Percentiles rank a stretch among this genome's conserved stretches.
phyloP scores from a whole-genome alignment of 2,329 filamentous ascomycete genomes.

The Aspergillus pseudoterreus region DNA sequence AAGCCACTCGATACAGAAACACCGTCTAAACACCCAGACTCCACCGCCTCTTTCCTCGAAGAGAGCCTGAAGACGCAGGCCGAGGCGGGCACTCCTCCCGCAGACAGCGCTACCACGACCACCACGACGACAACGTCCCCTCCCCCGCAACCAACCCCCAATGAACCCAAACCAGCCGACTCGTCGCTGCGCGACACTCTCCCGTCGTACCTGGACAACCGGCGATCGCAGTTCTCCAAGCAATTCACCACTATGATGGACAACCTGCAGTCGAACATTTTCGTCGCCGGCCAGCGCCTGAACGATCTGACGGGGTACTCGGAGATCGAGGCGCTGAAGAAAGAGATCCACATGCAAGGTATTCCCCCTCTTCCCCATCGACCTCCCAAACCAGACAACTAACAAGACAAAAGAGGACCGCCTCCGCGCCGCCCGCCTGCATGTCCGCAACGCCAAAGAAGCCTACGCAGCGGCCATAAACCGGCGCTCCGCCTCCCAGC shows the following conservation, averaged over 20 bases:
- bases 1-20: constrained; percentile 16
- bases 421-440: constrained; percentile 54
- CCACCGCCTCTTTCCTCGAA: constrained; percentile 24
- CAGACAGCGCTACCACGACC: neutral
- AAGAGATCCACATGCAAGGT: constrained; percentile 68
- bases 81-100: constrained; percentile 16
- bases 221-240: constrained; percentile 56
- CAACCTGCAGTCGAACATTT: constrained; percentile 76
- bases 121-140: neutral
- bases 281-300: constrained; percentile 80
- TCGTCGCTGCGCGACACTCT: constrained; percentile 18
- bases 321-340: constrained; percentile 80
- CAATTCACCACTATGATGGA: constrained; percentile 77
- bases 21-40: neutral
- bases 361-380: constrained; percentile 12
- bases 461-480: constrained; percentile 80
- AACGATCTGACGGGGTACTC: constrained; percentile 95
- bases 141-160: neutral
- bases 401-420: constrained; percentile 44
- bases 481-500: constrained; percentile 81
- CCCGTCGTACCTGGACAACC: constrained; percentile 38
- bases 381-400: neutral
- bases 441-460: constrained; percentile 68
- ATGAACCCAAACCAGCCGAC: too few species aligned
- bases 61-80: constrained; percentile 13